Percentiles rank a stretch among this genome's conserved stretches.
These are phyloP conservation scores for Choanephora cucurbitarum DNA, from an alignment of 371 early-diverging fungal species.

Conservation along the genomic window DNA sequence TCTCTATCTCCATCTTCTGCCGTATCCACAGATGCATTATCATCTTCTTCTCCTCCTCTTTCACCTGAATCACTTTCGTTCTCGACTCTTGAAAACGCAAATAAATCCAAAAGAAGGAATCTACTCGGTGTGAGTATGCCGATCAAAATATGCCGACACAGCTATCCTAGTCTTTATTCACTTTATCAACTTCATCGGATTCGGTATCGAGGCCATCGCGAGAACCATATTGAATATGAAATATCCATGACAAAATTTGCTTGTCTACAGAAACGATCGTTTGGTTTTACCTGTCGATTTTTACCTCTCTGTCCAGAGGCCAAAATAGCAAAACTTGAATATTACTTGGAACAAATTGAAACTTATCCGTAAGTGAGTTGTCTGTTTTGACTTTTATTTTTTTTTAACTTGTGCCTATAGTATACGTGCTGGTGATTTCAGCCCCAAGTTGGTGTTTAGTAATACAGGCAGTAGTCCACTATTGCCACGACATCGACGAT, in stretches of 20 bases:
- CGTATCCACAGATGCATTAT: background rate
- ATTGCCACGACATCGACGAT: conserved; percentile 12
- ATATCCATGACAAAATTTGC: conserved; percentile 29
- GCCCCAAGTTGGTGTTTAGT: background rate
- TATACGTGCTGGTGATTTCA: conserved; percentile 13
- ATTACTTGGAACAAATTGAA: conserved; percentile 33
- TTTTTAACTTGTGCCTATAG: conserved; percentile 6
- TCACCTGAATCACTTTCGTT: background rate
- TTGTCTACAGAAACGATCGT: conserved; percentile 24
- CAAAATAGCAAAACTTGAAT: conserved; percentile 13
- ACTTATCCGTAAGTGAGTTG: conserved; percentile 31
- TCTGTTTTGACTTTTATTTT: background rate
- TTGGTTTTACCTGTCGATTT: conserved; percentile 23
- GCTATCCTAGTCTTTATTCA: conserved; percentile 27
- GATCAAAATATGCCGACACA: conserved; percentile 28
- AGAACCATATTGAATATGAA: conserved; percentile 25
- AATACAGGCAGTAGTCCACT: background rate
- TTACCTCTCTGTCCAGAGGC: conserved; percentile 18
- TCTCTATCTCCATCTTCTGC: background rate
- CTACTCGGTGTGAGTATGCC: conserved; percentile 11
- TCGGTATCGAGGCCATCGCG: conserved; percentile 31
- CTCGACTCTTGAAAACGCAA: background rate
- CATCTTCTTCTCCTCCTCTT: background rate
- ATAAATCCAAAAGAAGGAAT: conserved; percentile 4
- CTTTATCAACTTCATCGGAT: conserved; percentile 22